A percentile compares a stretch with the other conserved stretches of the same genome.
Evolutionary conservation across 805 yeast species (phyloP).

Genomic region (Yarrowia sp.): DNA sequence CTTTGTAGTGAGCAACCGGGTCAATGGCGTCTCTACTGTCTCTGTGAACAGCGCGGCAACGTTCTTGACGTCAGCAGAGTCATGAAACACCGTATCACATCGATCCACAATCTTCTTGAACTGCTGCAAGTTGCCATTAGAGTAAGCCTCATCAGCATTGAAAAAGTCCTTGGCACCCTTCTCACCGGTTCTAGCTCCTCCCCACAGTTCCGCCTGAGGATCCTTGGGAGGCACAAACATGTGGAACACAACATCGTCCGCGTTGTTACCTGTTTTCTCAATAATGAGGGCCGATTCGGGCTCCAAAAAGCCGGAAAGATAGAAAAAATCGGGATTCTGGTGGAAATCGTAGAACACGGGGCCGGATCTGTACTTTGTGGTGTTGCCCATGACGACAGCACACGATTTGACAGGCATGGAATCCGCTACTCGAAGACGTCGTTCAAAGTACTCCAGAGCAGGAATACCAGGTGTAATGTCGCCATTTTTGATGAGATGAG

Average conservation of each 20-base stretch:
- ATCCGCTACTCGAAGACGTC: constrained; percentile 61
- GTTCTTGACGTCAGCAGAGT: constrained; percentile 10
- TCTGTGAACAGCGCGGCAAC: constrained; percentile 20
- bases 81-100: constrained; percentile 28
- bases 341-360: constrained; percentile 89
- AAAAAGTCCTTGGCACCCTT: constrained; percentile 78
- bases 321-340: constrained; percentile 84
- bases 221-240: constrained; percentile 80
- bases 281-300: constrained; percentile 68
- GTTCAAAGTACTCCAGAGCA: constrained; percentile 73
- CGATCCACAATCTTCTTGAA: constrained; percentile 18
- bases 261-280: constrained; percentile 47
- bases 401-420: constrained; percentile 60
- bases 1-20: not conserved
- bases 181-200: constrained; percentile 86
- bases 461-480: constrained; percentile 85
- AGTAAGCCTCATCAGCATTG: constrained; percentile 76
- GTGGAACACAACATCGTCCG: constrained; percentile 28
- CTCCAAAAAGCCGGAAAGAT: constrained; percentile 89
- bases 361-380: constrained; percentile 78
- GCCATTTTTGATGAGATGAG: constrained; percentile 68
- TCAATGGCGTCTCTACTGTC: constrained; percentile 1
- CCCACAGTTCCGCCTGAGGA: constrained; percentile 83
- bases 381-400: constrained; percentile 72
- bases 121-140: constrained; percentile 41